Evolutionary conservation across 306 rosid genomes (phyloP), one percentile per base, ranked within the genome.

Genomic region (Cotoneaster glaucophyllus): DNA sequence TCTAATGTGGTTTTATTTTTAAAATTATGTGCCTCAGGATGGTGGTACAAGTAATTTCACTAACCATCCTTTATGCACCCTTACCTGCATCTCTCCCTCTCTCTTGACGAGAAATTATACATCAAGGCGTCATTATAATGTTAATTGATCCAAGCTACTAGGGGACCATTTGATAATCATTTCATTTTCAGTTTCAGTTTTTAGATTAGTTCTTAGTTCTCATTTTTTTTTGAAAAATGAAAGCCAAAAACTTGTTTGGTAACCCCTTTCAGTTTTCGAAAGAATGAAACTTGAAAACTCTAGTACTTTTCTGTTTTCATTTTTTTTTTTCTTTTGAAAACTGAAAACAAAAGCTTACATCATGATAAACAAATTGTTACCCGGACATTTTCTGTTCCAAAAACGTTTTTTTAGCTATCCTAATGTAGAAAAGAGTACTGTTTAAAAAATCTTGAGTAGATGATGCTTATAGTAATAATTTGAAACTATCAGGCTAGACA

Each of bases 401-500:
- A 59, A 1, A 59, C 4, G 0, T 26, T 25, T 4, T 59, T 22
- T 25, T 50, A 50, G 54, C 11, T 25, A 4, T 4, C 31, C 4
- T 12, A 22, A 12, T 59, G 8, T 59, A 24, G 32, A 41, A 18
- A 24, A 69, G 62, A 5, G 14, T 69, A 26, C 10, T 2, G 17
- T 14, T 71, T 22, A 13, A 48, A 50, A 50, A 50, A 50, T 39
- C 54, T 4, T 50, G 18, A 0, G 1, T 15, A 50, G 54, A 43
- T 43, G 21, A 50, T 15, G 54, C 6, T 50, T 4, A 48, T 18
- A 2, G 54, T 17, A 56, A 15, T 59, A 17, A 41, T 26, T 18
- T 73, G 43, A 44, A 58, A 37, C n/a, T 17, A 41, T 62, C 48
- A 74, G 70, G 77, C 45, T 74, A 62, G 21, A 25, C 70, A 62